Conservation (phyloP, 2,329 filamentous ascomycete species). For the Cladophialophora yegresii region DNA sequence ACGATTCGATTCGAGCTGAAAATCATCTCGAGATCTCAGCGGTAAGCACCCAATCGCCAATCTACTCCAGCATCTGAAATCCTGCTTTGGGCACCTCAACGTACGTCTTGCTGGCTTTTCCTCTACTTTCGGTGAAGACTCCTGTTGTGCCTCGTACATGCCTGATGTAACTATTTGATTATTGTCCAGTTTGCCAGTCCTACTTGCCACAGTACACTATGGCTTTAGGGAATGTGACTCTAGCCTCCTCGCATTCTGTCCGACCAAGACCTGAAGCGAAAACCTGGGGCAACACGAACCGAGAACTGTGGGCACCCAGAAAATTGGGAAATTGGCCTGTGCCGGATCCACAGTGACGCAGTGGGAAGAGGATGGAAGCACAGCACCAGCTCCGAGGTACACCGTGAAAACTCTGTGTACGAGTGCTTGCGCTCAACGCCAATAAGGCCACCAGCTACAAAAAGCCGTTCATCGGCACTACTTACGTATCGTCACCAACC, state of each 20-base stretch:
- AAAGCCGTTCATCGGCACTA: neutral
- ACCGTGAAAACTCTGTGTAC: neutral
- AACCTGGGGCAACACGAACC: slow-evolving; percentile 9
- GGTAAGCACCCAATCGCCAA: slow-evolving; percentile 18
- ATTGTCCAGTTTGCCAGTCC: neutral
- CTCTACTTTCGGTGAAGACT: neutral
- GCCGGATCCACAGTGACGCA: slow-evolving; percentile 13
- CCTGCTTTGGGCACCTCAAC: slow-evolving; percentile 15
- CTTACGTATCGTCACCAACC: neutral
- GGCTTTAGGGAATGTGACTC: neutral
- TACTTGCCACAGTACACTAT: neutral
- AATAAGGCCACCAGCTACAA: neutral
- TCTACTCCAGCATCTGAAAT: slow-evolving; percentile 6
- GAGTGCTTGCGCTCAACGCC: neutral
- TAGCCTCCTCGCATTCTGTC: slow-evolving; percentile 3
- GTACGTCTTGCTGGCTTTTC: neutral
- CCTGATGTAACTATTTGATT: slow-evolving; percentile 6
- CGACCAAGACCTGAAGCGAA: neutral
- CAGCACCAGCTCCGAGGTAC: neutral
- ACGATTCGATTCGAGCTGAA: slow-evolving; percentile 22
- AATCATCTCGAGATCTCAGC: slow-evolving; percentile 3
- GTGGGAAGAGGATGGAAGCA: neutral
- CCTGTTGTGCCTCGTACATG: neutral
- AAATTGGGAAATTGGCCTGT: slow-evolving; percentile 21
- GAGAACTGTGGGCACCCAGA: slow-evolving; percentile 2